Conservation (phyloP, 2,329 filamentous ascomycete genomes). For the Blumeria hordei region DNA sequence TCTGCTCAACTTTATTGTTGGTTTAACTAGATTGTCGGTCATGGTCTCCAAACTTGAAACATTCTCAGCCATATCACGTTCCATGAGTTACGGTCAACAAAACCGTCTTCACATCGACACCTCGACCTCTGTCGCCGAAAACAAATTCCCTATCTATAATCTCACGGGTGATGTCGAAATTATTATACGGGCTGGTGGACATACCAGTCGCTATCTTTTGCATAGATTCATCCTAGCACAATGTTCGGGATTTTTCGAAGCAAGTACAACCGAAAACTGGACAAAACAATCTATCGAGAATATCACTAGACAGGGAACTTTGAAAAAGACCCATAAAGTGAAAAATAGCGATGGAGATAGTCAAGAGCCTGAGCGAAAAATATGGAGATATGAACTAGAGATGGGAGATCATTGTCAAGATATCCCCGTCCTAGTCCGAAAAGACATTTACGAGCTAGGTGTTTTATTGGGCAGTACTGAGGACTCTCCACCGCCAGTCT, state of each 20-base stretch:
- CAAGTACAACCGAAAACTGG: slow-evolving; percentile 62
- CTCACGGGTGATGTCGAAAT: slow-evolving; percentile 89
- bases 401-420: slow-evolving; percentile 47
- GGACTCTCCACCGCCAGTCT: slow-evolving; percentile 22
- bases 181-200: slow-evolving; percentile 41
- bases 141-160: slow-evolving; percentile 81
- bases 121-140: slow-evolving; percentile 43
- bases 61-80: slow-evolving; percentile 33
- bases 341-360: slow-evolving; percentile 20
- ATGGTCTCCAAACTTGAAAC: slow-evolving; percentile 66
- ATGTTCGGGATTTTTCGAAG: slow-evolving; percentile 85
- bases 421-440: slow-evolving; percentile 72
- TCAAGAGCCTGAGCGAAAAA: slow-evolving; percentile 20
- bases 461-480: neutral
- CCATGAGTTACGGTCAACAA: slow-evolving; percentile 41
- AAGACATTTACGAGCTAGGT: slow-evolving; percentile 23
- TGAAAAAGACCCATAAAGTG: slow-evolving; percentile 26
- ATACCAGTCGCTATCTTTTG: slow-evolving; percentile 65
- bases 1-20: too few species aligned
- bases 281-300: slow-evolving; percentile 16
- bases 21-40: neutral
- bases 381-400: slow-evolving; percentile 79
- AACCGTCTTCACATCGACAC: slow-evolving; percentile 63
- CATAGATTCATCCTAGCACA: slow-evolving; percentile 72
- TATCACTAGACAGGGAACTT: slow-evolving; percentile 1